phyloP scores from a whole-genome alignment of 1,284 basidiomycete species.

The Tetrapyrgos nigripes region DNA sequence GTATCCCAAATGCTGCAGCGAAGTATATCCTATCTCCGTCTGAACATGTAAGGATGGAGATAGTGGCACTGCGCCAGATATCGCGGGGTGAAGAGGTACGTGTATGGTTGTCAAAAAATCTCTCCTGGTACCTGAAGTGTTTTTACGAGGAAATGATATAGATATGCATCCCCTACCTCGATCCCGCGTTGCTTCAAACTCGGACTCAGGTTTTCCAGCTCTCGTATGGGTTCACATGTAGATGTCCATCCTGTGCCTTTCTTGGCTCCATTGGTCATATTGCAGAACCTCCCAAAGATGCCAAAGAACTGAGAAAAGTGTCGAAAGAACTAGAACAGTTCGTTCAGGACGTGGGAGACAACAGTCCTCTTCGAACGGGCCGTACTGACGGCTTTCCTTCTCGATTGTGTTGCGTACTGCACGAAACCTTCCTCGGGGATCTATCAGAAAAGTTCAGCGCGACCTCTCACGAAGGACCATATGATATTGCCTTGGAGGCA shows the following conservation, averaged over 20 bases:
- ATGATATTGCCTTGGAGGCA: constrained; percentile 54
- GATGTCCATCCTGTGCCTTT: constrained; percentile 60
- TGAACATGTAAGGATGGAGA: constrained; percentile 57
- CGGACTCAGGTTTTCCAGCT: constrained; percentile 62
- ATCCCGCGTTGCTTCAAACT: constrained; percentile 70
- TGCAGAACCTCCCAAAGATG: constrained; percentile 40
- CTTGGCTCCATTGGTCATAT: constrained; percentile 42
- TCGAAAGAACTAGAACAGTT: constrained; percentile 44
- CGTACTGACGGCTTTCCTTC: constrained; percentile 44
- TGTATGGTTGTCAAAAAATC: not conserved
- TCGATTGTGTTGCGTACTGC: constrained; percentile 49
- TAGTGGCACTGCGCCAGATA: constrained; percentile 67
- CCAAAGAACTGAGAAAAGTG: constrained; percentile 36
- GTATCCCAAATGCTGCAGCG: constrained; percentile 71
- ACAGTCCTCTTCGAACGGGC: constrained; percentile 9
- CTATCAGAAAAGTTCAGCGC: constrained; percentile 69
- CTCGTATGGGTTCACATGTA: constrained; percentile 74
- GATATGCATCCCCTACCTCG: constrained; percentile 77
- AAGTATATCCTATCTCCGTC: constrained; percentile 55
- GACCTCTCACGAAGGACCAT: constrained; percentile 67
- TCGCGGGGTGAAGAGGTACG: constrained; percentile 65
- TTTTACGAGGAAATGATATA: constrained; percentile 31
- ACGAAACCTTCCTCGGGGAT: constrained; percentile 62
- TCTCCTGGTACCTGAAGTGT: constrained; percentile 6
- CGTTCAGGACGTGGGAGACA: constrained; percentile 35